phyloP scores from a whole-genome alignment of 176 grass and related monocot genomes.

The Avena eriantha region DNA sequence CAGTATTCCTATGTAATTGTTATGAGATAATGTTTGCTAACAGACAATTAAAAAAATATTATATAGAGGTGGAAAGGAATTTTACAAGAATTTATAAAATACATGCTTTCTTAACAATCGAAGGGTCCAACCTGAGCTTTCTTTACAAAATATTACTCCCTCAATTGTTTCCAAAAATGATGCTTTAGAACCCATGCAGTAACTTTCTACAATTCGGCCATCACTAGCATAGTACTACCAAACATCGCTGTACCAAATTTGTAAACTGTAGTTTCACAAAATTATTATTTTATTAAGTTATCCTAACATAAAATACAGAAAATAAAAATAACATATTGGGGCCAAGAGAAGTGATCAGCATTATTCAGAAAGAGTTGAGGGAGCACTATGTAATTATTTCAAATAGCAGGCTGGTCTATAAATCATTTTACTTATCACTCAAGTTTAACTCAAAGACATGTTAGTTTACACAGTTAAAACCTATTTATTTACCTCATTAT shows the following conservation, averaged over 20 bases:
- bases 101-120: background rate
- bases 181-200: background rate
- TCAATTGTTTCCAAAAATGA: background rate
- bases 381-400: background rate
- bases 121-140: background rate
- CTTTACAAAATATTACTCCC: slow-evolving; percentile 18
- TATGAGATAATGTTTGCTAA: slow-evolving; percentile 32
- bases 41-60: background rate
- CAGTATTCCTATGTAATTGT: slow-evolving; percentile 70
- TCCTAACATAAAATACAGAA: background rate
- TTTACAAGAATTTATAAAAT: background rate
- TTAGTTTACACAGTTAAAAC: background rate
- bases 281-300: background rate
- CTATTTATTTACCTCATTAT: slow-evolving; percentile 6
- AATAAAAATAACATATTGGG: background rate
- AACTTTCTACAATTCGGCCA: background rate
- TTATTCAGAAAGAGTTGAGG: background rate
- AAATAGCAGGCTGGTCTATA: slow-evolving; percentile 20
- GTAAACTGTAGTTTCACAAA: background rate
- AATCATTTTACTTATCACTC: background rate
- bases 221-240: background rate
- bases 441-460: background rate
- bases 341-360: background rate
- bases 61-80: background rate
- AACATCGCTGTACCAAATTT: background rate